Percentiles rank a stretch among this genome's conserved stretches.
These are phyloP conservation scores for Tricholoma matsutake DNA, from an alignment of 768 basidiomycete genomes.

Conservation along the genomic window DNA sequence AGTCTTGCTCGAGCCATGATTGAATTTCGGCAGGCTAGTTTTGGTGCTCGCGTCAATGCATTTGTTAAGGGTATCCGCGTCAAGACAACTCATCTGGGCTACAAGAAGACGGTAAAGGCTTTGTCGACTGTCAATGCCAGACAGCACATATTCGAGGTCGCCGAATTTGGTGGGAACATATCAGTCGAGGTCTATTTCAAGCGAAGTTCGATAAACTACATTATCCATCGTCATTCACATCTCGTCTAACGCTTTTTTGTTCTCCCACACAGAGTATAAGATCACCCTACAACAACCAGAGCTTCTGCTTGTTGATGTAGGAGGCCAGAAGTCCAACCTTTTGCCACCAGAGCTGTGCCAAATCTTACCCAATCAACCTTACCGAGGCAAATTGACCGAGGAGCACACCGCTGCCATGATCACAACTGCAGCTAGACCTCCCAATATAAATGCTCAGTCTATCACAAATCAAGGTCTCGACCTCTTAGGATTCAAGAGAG, in stretches of 20 bases:
- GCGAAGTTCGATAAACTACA: constrained; percentile 47
- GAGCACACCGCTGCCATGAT: constrained; percentile 77
- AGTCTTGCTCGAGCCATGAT: constrained; percentile 64
- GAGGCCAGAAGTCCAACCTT: constrained; percentile 42
- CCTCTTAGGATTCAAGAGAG: constrained; percentile 52
- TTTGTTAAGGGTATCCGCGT: constrained; percentile 70
- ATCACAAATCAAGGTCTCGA: constrained; percentile 64
- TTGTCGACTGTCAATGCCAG: constrained; percentile 46
- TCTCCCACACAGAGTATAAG: constrained; percentile 51
- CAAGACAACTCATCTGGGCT: constrained; percentile 66
- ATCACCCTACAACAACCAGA: constrained; percentile 48
- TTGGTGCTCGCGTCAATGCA: constrained; percentile 54
- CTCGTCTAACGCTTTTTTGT: constrained; percentile 4
- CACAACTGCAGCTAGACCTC: constrained; percentile 62
- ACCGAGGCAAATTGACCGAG: constrained; percentile 64
- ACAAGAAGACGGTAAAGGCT: constrained; percentile 67
- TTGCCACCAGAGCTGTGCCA: constrained; percentile 75
- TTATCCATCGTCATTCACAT: constrained; percentile 30
- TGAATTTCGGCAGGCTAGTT: constrained; percentile 51
- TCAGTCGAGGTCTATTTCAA: constrained; percentile 68
- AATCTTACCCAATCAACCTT: constrained; percentile 66
- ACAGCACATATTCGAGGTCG: constrained; percentile 51
- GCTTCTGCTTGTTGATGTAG: constrained; percentile 58
- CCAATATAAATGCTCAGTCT: constrained; percentile 59
- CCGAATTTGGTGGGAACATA: constrained; percentile 51